Evolutionary conservation across 495 filamentous ascomycete species (phyloP), one percentile per base, ranked within the genome.

Genomic region (Articulospora tetracladia): DNA sequence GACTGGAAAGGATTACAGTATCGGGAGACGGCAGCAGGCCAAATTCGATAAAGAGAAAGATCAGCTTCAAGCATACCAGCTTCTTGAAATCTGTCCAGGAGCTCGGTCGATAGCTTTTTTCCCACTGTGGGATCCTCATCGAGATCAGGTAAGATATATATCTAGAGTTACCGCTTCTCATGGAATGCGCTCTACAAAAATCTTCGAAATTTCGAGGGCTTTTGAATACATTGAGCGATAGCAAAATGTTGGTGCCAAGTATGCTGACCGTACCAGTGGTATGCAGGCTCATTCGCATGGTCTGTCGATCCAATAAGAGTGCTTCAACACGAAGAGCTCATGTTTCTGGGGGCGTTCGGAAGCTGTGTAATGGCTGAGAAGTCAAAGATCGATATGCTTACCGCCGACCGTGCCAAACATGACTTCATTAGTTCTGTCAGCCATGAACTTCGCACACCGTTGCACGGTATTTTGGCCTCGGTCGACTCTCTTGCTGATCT

Each of bases 391-490:
- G 72, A 77, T 53, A 68, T 74, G 6, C 25, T 76, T 23, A 71
- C 67, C 1, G 73, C 72, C 12, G 73, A 72, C 48, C 73, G 69
- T 26, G 70, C 76, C 11, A 91, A 92, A 64, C 79, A 80, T 1
- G 84, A 86, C 55, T 85, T 91, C 56, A 83, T 92, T 34, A 84
- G 83, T 0, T 89, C 85, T 3, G 78, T 92, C 30, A 87, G 83
- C 46, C 90, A 94, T 66, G 90, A 94, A 66, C 76, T 93, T 11
- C 79, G 89, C 3, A 87, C 83, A 23, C 90, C 90, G 1, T 72
- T 94, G 8, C 73, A 81, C 41, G 83, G 81, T 2, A 61, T 83
- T 25, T 67, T 84, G 20, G 78, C 86, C 0, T 85, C 81, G 36
- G 82, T 82, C 1, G 88, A 93, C 64, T 83, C 92, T 58, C 66